Conservation (phyloP, 2,329 filamentous ascomycete species). For the Colletotrichum caudatum region DNA sequence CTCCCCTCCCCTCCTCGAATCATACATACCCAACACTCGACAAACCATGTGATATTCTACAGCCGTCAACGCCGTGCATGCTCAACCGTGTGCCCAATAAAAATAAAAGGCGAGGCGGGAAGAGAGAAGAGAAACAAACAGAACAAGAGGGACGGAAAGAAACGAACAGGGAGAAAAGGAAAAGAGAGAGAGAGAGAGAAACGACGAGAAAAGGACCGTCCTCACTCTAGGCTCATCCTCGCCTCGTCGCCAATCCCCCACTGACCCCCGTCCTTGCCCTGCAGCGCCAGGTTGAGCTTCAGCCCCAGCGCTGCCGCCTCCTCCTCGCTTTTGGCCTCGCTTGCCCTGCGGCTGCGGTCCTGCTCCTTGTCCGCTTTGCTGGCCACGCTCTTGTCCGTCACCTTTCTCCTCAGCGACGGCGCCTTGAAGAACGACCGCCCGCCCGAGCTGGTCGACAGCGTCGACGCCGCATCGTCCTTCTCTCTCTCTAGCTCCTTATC, state of each 20-base stretch:
- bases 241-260: slow-evolving; percentile 89
- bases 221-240: slow-evolving; percentile 82
- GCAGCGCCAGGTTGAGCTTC: slow-evolving; percentile 63
- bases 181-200: neutral
- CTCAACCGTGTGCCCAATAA: slow-evolving; percentile 5
- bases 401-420: slow-evolving; percentile 55
- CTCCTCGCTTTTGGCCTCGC: slow-evolving; percentile 58
- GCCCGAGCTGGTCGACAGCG: slow-evolving; percentile 61
- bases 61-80: slow-evolving; percentile 34
- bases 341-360: slow-evolving; percentile 51
- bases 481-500: slow-evolving; percentile 37
- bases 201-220: neutral
- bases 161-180: neutral
- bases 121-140: too few species aligned
- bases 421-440: slow-evolving; percentile 57
- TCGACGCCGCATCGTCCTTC: slow-evolving; percentile 58
- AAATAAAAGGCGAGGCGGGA: neutral
- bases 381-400: slow-evolving; percentile 48
- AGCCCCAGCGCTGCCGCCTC: slow-evolving; percentile 57
- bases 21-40: slow-evolving; percentile 3
- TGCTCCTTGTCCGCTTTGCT: slow-evolving; percentile 51
- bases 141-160: too few species aligned
- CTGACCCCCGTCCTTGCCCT: slow-evolving; percentile 68
- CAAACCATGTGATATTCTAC: slow-evolving; percentile 16
- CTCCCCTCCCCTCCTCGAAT: slow-evolving; percentile 12